phyloP scores from a whole-genome alignment of 108 stramenopile genomes.

The Asterionellopsis glacialis region DNA sequence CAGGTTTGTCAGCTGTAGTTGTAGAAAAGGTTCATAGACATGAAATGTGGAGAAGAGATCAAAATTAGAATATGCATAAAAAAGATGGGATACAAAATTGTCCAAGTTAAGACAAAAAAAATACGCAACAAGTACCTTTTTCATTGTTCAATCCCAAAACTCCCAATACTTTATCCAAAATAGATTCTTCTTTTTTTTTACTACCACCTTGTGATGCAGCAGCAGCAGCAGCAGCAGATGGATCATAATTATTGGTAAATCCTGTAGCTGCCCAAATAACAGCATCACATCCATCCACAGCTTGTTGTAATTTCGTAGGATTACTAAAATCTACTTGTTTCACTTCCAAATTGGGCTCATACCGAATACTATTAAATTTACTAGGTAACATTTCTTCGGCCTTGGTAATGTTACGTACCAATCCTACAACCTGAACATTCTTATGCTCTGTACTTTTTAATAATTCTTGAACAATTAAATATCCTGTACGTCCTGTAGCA shows the following conservation, averaged over 20 bases:
- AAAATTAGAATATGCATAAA: too few species aligned
- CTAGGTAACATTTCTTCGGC: constrained; percentile 27
- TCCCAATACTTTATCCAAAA: constrained; percentile 25
- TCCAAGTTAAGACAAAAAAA: too few species aligned
- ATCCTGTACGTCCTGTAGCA: constrained; percentile 76
- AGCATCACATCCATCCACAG: constrained; percentile 49
- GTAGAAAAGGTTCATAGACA: too few species aligned
- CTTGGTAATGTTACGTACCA: constrained; percentile 62
- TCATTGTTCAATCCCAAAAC: constrained; percentile 19
- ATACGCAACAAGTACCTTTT: too few species aligned
- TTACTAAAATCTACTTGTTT: not conserved
- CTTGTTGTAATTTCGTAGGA: not conserved
- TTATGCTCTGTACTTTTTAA: constrained; percentile 30
- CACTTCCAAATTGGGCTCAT: constrained; percentile 4
- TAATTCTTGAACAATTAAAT: constrained; percentile 62
- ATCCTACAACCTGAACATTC: constrained; percentile 44
- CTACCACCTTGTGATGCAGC: too few species aligned
- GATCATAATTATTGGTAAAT: constrained; percentile 37
- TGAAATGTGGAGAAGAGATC: too few species aligned
- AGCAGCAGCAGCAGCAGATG: constrained; percentile 3
- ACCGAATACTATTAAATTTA: not conserved
- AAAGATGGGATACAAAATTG: too few species aligned
- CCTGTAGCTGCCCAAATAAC: constrained; percentile 86
- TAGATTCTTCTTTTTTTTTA: constrained; percentile 12
- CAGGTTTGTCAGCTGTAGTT: constrained; percentile 6